These are phyloP conservation scores for Syzygium aromaticum DNA, from an alignment of 345 rosid genomes.

Conservation along the genomic window DNA sequence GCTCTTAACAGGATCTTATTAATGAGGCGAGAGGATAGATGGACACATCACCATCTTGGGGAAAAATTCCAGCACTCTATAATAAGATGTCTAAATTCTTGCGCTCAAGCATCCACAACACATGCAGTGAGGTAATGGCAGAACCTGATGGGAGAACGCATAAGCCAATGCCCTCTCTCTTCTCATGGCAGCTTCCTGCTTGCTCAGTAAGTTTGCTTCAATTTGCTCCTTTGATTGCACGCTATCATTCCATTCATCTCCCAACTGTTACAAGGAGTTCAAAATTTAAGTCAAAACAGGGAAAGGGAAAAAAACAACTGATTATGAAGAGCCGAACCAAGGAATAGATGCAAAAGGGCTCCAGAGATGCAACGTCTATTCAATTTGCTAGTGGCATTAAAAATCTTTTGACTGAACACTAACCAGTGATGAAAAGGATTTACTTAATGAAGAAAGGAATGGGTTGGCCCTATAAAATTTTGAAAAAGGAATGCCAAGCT, in stretches of 20 bases:
- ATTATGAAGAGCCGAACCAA: not conserved
- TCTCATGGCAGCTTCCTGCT: slow-evolving; percentile 75
- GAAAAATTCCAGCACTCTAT: not conserved
- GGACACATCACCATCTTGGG: not conserved
- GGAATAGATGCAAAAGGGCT: not conserved
- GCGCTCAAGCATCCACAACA: not conserved
- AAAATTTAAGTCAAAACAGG: not conserved
- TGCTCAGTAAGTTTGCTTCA: slow-evolving; percentile 47
- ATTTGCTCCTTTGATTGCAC: slow-evolving; percentile 58
- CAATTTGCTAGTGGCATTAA: not conserved
- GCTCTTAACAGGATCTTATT: not conserved
- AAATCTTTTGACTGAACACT: not conserved
- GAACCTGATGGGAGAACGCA: slow-evolving; percentile 82
- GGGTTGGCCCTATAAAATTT: not conserved
- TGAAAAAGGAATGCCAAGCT: not conserved
- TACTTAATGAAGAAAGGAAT: not conserved
- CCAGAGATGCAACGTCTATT: not conserved
- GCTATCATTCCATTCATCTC: slow-evolving; percentile 68
- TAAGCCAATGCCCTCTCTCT: slow-evolving; percentile 91
- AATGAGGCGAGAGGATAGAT: not conserved
- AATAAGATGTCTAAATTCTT: not conserved
- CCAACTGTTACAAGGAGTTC: slow-evolving; percentile 17
- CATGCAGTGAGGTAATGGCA: not conserved
- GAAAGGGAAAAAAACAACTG: not conserved
- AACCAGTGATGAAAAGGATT: not conserved